Evolutionary conservation across 1,139 yeast species (phyloP), one percentile per base, ranked within the genome.

Genomic region (Hyphopichia khmerensis): DNA sequence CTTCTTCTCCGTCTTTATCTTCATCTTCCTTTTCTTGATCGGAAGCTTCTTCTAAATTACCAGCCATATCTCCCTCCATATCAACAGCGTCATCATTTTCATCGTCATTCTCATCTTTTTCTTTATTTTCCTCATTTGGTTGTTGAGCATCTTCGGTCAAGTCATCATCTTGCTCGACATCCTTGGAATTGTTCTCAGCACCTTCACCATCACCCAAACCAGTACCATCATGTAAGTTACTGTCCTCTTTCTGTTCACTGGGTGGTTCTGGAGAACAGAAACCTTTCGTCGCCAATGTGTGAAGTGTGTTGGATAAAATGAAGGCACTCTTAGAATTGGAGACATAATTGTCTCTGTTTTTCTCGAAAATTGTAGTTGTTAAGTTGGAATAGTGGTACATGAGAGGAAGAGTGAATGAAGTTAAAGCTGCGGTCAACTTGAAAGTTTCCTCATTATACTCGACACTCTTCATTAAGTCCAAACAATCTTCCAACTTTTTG

Each of bases 181-280:
- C 96, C 39, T 90, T 84, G 0, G 95, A 81, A 54, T 84, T 84
- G 45, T 62, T 63, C 30, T 81, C 77, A 3, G 87, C 96, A 48
- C 96, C 98, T 47, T 86, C 90, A 18, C 98, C 99, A 60, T 93
- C 98, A 39, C 99, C 99, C 33, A 93, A 72, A 10, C 99, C 99
- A n/a, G 96, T 88, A 41, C 99, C 99, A 40, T 84, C 88, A 31
- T 84, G 84, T 57, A 84, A 55, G 53, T 86, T 82, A 38, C 80
- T 80, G 47, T 72, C 75, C 16, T 82, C 80, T 47, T 81, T 77
- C 43, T 81, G 79, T 41, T 87, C 93, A 21, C 77, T 69, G 13
- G 91, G 87, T 17, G 87, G 83, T 55, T 86, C 85, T 23, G 99
- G 99, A 3, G 95, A 80, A 59, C 99, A 95, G 76, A 91, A 91